A percentile compares a stretch with the other conserved stretches of the same genome.
These are phyloP conservation scores for Sclerotinia sclerotiorum DNA, from an alignment of 2,329 filamentous ascomycete genomes.

Conservation along the genomic window DNA sequence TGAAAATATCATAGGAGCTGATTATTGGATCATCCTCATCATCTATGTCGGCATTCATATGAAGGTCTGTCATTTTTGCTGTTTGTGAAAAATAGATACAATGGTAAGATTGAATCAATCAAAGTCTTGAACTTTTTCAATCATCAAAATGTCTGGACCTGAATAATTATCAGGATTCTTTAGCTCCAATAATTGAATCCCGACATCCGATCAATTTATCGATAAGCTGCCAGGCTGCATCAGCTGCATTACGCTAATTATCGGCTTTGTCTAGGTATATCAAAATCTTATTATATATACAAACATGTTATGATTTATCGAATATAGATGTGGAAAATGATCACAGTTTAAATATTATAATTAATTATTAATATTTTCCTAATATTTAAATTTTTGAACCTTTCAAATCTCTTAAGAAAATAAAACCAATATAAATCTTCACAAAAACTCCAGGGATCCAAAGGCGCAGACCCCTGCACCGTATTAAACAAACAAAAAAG, in stretches of 20 bases:
- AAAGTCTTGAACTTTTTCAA: slow-evolving; percentile 19
- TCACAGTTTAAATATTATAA: no score
- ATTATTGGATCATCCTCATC: slow-evolving; percentile 65
- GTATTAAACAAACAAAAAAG: background rate
- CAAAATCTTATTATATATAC: no score
- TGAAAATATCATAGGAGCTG: slow-evolving; percentile 78
- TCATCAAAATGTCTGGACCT: slow-evolving; percentile 7
- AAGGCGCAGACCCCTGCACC: no score
- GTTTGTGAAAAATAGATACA: slow-evolving; percentile 1
- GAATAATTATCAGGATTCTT: background rate
- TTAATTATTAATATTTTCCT: no score
- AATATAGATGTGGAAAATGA: no score
- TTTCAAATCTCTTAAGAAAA: no score
- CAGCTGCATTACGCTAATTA: background rate
- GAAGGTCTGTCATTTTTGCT: slow-evolving; percentile 13
- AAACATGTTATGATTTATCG: no score
- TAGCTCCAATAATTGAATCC: background rate
- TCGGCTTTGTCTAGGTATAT: no score
- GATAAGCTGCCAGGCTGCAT: slow-evolving; percentile 5
- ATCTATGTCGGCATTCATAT: slow-evolving; percentile 11
- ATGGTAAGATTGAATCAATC: background rate
- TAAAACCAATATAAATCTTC: no score
- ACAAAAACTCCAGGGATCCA: no score
- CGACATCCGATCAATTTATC: slow-evolving; percentile 7
- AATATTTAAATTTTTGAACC: no score